Base-by-base conservation (phyloP, 2,329 filamentous ascomycete species). In the Fusarium luffae region DNA sequence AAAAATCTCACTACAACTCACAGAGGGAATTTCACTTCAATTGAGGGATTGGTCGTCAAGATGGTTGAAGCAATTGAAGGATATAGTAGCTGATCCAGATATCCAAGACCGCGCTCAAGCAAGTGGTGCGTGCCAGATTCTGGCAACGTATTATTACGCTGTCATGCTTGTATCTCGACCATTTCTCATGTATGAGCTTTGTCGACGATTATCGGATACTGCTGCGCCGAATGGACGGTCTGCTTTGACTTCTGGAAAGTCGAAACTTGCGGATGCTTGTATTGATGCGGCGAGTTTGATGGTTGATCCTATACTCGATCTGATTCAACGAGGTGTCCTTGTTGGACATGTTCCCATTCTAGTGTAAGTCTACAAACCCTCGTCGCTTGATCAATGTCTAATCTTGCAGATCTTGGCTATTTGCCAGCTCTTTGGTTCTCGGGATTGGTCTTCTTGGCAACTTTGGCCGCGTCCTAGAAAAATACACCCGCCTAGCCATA, bases 141-240 rank as follows among this genome's bases (percentile, higher is more conserved):
- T 88, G 10, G 80, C 83, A 1, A 84, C 85, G 3, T 88, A 87
- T 58, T 86, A 87, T 73, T 87, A 88, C 61, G 83, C 85, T 1
- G 85, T 87, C n/a, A 87, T 88, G 79, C 79, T 88, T 5, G 85
- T 87, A 0, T 85, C 85, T 0, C 78, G 85, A 2, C 85, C 85
- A 0, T 88, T 88, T 52, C 78, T 88, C 9, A 86, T 87, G 85
- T 86, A 85, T 50, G 85, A 87, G 72, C 77, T 87, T 5, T 83
- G 81, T 52, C 80, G 80, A 28, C 78, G 85, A 0, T 66, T 87
- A 6, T 79, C 81, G 0, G 82, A 84, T 12, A 75, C 76, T 0
- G 57, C 71, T 0, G 34, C 69, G 7, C 47, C 73, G 0, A 44
- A 59, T 27, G 69, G 60, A 1, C 60, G 68, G 27, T 69, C 72